A percentile compares a stretch with the other conserved stretches of the same genome.
phyloP scores from a whole-genome alignment of 1,284 basidiomycete genomes.

The Sporisorium graminicola region DNA sequence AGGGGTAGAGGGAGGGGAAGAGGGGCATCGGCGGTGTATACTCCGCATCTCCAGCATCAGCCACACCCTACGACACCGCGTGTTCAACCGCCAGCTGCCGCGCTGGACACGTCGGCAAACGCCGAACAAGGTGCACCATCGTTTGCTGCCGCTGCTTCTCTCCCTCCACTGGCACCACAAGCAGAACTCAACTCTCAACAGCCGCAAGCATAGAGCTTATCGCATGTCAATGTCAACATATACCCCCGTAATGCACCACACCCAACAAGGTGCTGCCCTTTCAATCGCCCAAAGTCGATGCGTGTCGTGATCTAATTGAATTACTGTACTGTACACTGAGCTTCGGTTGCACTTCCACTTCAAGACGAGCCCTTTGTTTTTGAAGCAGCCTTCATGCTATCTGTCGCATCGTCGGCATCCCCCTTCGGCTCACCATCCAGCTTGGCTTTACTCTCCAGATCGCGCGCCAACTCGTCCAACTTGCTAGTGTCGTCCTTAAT shows the following conservation, averaged over 20 bases:
- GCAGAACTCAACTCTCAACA: not conserved
- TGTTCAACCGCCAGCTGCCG: not conserved
- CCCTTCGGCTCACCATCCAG: conserved; percentile 12
- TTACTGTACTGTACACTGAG: not conserved
- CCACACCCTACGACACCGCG: conserved; percentile 5
- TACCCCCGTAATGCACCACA: not conserved
- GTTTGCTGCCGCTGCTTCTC: conserved; percentile 34
- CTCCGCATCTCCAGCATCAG: conserved; percentile 26
- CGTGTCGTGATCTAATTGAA: not conserved
- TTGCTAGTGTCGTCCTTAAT: conserved; percentile 28
- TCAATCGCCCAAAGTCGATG: not conserved
- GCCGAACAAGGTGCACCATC: conserved; percentile 6
- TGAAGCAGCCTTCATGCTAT: not conserved
- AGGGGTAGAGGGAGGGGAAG: conserved; percentile 15
- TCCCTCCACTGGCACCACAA: conserved; percentile 1
- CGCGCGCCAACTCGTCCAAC: conserved; percentile 25
- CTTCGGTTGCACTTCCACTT: not conserved
- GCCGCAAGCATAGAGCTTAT: not conserved
- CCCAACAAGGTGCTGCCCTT: not conserved
- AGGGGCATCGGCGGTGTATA: conserved; percentile 24
- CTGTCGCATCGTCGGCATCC: not conserved
- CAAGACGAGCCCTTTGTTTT: not conserved
- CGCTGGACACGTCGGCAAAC: not conserved
- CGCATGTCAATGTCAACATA: not conserved
- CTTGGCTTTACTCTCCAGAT: conserved; percentile 28